Evolutionary conservation across 192 early-diverging fungal species (phyloP).

Genomic region (Umbelopsis ramanniana): DNA sequence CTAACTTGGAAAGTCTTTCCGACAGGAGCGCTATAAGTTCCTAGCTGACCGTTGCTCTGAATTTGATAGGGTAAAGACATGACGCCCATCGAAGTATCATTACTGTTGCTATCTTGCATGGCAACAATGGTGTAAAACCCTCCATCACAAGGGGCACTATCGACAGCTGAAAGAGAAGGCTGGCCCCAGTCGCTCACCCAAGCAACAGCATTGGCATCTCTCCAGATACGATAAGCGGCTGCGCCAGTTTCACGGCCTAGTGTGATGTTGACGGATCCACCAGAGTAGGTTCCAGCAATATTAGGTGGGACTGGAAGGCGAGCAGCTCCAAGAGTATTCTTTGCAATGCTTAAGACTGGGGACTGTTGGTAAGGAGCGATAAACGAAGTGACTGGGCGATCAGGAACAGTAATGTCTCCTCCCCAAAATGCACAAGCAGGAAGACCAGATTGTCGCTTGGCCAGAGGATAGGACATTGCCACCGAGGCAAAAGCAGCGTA

Average conservation of each 20-base stretch:
- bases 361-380: not conserved
- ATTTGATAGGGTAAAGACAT: constrained; percentile 4
- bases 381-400: not conserved
- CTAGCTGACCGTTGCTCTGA: not conserved
- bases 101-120: constrained; percentile 6
- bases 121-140: constrained; percentile 1
- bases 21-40: not conserved
- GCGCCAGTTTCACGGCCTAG: not conserved
- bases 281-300: constrained; percentile 4
- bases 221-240: constrained; percentile 6
- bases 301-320: not conserved
- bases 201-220: constrained; percentile 1
- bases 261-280: constrained; percentile 12
- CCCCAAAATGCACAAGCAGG: constrained; percentile 3
- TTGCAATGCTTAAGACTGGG: not conserved
- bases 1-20: not conserved
- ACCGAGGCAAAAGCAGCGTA: not conserved
- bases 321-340: not conserved
- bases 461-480: not conserved
- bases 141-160: constrained; percentile 2
- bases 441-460: constrained; percentile 4
- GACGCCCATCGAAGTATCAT: constrained; percentile 10
- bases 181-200: constrained; percentile 15
- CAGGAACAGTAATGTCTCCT: constrained; percentile 16
- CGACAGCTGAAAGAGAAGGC: not conserved